Percentiles rank a stretch among this genome's conserved stretches.
Evolutionary conservation across 1,284 basidiomycete species (phyloP).

Genomic region (Hypsizygus ulmarius): DNA sequence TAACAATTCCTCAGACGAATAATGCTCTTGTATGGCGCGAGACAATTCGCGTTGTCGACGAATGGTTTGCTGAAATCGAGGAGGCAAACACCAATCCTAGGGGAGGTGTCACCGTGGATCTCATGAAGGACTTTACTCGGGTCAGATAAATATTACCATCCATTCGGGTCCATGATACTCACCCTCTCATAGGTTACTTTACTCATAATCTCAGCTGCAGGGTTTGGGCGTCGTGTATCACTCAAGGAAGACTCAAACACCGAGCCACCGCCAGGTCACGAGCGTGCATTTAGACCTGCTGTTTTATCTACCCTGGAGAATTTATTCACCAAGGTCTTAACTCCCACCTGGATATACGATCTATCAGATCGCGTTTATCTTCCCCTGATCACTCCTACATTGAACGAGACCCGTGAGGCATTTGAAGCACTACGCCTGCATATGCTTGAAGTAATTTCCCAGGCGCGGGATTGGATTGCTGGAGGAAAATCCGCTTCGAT

Average conservation of each 20-base stretch:
- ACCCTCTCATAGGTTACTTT: conserved; percentile 31
- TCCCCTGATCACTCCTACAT: conserved; percentile 32
- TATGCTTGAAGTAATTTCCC: conserved; percentile 38
- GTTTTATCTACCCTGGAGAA: conserved; percentile 28
- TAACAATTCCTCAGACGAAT: conserved; percentile 32
- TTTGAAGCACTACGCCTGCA: conserved; percentile 37
- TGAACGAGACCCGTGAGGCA: conserved; percentile 25
- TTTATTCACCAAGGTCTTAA: conserved; percentile 30
- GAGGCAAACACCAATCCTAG: conserved; percentile 18
- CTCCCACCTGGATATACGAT: conserved; percentile 31
- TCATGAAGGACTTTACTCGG: conserved; percentile 28
- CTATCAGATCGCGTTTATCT: conserved; percentile 30
- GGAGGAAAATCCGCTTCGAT: conserved; percentile 25
- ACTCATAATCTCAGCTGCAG: conserved; percentile 39
- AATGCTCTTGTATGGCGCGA: conserved; percentile 45
- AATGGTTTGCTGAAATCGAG: conserved; percentile 44
- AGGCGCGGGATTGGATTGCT: conserved; percentile 32
- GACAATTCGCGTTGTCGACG: conserved; percentile 37
- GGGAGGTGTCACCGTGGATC: conserved; percentile 25
- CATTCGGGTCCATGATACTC: too few species aligned
- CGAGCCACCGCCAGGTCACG: conserved; percentile 29
- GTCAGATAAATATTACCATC: conserved; percentile 13
- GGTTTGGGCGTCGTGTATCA: conserved; percentile 38
- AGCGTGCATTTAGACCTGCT: conserved; percentile 33
- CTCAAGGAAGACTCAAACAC: conserved; percentile 29